Base-by-base conservation (phyloP, 495 filamentous ascomycete genomes). In the Lepidopterella palustris region DNA sequence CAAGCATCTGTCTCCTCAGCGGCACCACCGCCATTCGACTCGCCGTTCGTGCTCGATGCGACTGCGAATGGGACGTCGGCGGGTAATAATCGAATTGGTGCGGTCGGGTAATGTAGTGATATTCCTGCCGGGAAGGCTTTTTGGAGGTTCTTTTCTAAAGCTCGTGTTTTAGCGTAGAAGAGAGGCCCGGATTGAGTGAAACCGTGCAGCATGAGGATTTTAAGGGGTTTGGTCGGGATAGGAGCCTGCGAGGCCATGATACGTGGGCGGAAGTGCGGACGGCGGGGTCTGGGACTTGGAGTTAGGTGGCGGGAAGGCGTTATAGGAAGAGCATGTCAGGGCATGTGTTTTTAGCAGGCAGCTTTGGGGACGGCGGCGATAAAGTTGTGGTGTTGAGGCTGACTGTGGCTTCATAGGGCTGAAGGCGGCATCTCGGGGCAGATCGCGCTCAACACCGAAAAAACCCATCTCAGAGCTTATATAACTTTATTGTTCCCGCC, bases 141-240 rank as follows among this genome's bases (percentile, higher is more conserved):
- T 52, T 78, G 76, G 51, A 97, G 81, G 68, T 82, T 70, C 72
- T 96, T 97, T 67, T 88, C 79, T 15, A 97, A 79, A 23, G 90
- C 91, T 72, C 86, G 85, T 62, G 87, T 92, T 78, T 97, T 97
- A 73, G 87, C 81, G 74, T 83, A 85, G 83, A 97, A 97, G 69
- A 89, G 75, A 1, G 83, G 70, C 29, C 92, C 90, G 28, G 90
- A 92, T 79, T 97, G 93, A 0, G 92, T 96, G 83, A 87, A 97
- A 73, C 92, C 84, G 65, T 77, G 78, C 25, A 79, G 75, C 72
- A 79, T 77, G 45, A 79, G 73, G 53, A 76, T 69, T 40, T 68
- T 68, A 57, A 76, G 64, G 26, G 66, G 65, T 2, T 45, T 50
- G 24, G 27, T 57, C 4, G 64, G 57, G 9, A 47, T 53, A 9